Evolutionary conservation across 805 yeast species (phyloP), one percentile per base, ranked within the genome.

Genomic region (Candida chilensis): DNA sequence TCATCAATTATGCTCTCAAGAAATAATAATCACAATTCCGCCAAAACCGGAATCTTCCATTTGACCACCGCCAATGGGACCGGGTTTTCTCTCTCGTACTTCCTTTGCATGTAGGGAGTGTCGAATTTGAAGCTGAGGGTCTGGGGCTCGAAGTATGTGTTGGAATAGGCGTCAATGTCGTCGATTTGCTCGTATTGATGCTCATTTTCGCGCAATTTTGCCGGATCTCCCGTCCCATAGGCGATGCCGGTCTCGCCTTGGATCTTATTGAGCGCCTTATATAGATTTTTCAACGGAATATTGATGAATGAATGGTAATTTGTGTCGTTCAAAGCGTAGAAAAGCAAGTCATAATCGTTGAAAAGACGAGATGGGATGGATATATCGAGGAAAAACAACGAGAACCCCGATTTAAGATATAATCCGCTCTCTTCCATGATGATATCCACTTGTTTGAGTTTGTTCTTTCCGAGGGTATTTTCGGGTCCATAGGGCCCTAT

Each of bases 381-480:
- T 44, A 45, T 38, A 35, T 69, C 73, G 24, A 69, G 49, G 41
- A 62, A 67, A 27, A 46, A 57, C 5, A 69, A 57, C 20, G 63
- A 48, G 34, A 74, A 63, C 2, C 78, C 75, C 0, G 70, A 58
- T 44, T 75, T 77, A 16, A 69, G 37, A 36, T 63, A 67, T 16
- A 67, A 44, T 0, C 81, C 81, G 4, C 67, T 59, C 38, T 76
- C 83, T 37, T 73, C 79, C 65, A 75, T 63, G 1, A 55, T 47
- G 20, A 73, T 45, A 25, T 64, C 63, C 8, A 70, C 53, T 32
- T 52, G 52, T 5, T 47, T 36, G n/a, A 58, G 38, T 18, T 54
- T 50, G 17, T 50, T 46, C 2, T 25, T 27, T 11, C n/a, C n/a
- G n/a, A n/a, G n/a, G 15, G 30, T n/a, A n/a, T n/a, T n/a, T n/a